A percentile compares a stretch with the other conserved stretches of the same genome.
phyloP scores from a whole-genome alignment of 352 stramenopile species.

The Thraustotheca clavata region DNA sequence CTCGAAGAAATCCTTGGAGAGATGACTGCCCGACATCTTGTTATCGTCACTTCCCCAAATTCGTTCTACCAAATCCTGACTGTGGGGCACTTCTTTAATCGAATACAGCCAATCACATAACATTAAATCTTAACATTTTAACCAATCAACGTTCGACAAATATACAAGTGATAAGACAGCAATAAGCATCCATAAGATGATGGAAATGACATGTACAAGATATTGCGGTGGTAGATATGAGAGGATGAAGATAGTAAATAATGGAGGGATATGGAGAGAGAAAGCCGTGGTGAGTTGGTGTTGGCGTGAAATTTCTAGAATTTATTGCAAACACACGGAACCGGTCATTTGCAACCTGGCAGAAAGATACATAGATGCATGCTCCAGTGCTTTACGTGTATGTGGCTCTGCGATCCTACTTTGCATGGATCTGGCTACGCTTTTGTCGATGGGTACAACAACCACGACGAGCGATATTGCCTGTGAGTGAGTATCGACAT shows the following conservation, averaged over 20 bases:
- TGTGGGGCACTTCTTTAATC: conserved; percentile 5
- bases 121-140: neutral
- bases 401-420: conserved; percentile 36
- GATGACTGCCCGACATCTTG: conserved; percentile 76
- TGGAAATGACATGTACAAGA: too few relatives aligned
- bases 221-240: too few relatives aligned
- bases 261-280: too few relatives aligned
- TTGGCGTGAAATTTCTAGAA: too few relatives aligned
- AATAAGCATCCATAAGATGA: too few relatives aligned
- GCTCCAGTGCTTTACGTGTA: conserved; percentile 13
- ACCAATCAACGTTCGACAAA: conserved; percentile 9
- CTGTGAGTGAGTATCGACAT: conserved; percentile 58
- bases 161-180: too few relatives aligned
- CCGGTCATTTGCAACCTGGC: too few relatives aligned
- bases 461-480: conserved; percentile 20
- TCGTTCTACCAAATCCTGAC: neutral
- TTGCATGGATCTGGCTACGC: conserved; percentile 60
- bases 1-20: conserved; percentile 99
- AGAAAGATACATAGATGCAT: too few relatives aligned
- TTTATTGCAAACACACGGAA: too few relatives aligned
- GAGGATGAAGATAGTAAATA: too few relatives aligned
- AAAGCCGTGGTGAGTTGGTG: too few relatives aligned
- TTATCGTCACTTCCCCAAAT: conserved; percentile 11
- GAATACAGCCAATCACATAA: conserved; percentile 10
- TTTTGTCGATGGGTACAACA: conserved; percentile 46